Evolutionary conservation across 306 rosid species (phyloP).

Genomic region (Prunus mongolica): DNA sequence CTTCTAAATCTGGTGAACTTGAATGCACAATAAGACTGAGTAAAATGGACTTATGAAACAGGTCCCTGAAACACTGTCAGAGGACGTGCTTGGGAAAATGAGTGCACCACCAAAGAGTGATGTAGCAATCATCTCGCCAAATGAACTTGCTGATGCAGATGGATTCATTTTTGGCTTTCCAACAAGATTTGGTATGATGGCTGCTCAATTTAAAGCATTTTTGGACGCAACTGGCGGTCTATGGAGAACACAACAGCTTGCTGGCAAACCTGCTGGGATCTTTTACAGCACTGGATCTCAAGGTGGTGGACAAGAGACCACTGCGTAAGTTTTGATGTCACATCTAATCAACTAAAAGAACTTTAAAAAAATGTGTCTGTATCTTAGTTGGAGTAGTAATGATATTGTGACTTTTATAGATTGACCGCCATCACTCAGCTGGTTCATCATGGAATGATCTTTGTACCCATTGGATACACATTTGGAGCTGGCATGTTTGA

Average conservation of each 20-base stretch:
- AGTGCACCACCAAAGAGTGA: constrained; percentile 96
- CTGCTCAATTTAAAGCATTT: constrained; percentile 94
- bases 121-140: constrained; percentile 59
- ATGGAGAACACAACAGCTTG: constrained; percentile 89
- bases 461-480: constrained; percentile 88
- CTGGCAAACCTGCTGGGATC: constrained; percentile 93
- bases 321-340: constrained; percentile 61
- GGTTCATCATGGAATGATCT: constrained; percentile 91
- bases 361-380: not conserved
- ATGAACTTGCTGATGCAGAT: constrained; percentile 80
- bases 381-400: not conserved
- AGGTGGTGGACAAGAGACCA: constrained; percentile 99
- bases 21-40: constrained; percentile 9
- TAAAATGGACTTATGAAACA: constrained; percentile 27
- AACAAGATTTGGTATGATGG: constrained; percentile 97
- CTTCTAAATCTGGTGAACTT: not conserved
- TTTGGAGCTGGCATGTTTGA: constrained; percentile 95
- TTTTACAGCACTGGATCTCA: constrained; percentile 95
- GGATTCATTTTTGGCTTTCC: constrained; percentile 91
- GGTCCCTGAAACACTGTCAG: constrained; percentile 82
- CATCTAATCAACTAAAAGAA: not conserved
- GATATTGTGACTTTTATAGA: constrained; percentile 33
- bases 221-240: constrained; percentile 84
- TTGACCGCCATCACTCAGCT: constrained; percentile 96
- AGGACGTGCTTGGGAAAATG: constrained; percentile 85